Evolutionary conservation across 805 yeast genomes (phyloP), one percentile per base, ranked within the genome.

Genomic region (Yarrowia porcina): DNA sequence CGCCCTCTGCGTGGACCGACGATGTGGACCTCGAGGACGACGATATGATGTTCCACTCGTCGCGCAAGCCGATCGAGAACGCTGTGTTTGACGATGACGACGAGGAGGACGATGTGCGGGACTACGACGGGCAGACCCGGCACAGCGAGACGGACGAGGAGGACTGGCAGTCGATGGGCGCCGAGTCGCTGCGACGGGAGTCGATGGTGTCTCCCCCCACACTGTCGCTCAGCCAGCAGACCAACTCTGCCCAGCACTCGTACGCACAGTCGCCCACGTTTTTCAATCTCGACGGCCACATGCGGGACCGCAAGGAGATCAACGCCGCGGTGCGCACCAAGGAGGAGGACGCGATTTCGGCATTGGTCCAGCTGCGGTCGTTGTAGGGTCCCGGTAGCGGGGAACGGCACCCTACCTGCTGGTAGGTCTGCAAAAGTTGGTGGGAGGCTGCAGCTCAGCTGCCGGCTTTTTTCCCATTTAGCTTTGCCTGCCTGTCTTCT

Each of bases 161-260:
- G 74, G 98, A 93, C 74, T 93, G 99, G 99, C 88, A 86, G 66
- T 76, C 90, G 0, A 87, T 92, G 61, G 97, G 97, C 0, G 91
- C 97, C 0, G 86, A 82, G 38, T 77, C 83, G 44, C 76, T 90
- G 63, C 76, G 89, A 75, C 69, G 65, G 2, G 47, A 39, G 49
- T 56, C 61, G 36, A 39, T 56, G 49, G 49, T 41, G 35, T 56
- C 61, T 13, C 61, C 61, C 4, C 61, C 61, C 13, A 41, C 49
- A 20, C 39, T 56, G 38, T 56, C 61, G 35, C 61, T 56, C 13
- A 56, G 49, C 30, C 61, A 56, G 23, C 49, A 39, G 36, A 56
- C 61, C 30, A 20, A 39, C 36, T 39, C 49, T 3, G 49, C 49
- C 12, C 18, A n/a, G 28, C 61, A 38, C 49, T 56, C 61, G 36